A percentile compares a stretch with the other conserved stretches of the same genome.
Conservation (phyloP, 768 basidiomycete genomes). For the Hygrocybe coccinea region DNA sequence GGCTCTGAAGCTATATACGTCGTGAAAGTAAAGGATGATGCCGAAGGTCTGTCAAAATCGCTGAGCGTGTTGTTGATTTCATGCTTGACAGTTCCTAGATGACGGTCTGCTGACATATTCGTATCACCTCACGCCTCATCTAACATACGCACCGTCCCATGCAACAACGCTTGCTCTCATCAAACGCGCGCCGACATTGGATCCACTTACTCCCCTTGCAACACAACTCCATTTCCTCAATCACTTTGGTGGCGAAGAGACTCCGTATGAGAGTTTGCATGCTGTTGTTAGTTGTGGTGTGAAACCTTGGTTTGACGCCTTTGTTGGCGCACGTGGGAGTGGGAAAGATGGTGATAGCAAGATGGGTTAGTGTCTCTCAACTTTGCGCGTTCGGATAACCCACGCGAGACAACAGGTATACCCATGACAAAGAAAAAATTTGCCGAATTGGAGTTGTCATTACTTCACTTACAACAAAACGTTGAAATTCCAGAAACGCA, state of each 20-base stretch:
- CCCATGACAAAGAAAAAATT: constrained; percentile 99
- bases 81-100: constrained; percentile 38
- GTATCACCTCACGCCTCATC: constrained; percentile 65
- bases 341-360: constrained; percentile 76
- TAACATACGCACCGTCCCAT: constrained; percentile 76
- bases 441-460: constrained; percentile 90
- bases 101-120: constrained; percentile 58
- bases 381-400: not conserved
- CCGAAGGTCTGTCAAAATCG: constrained; percentile 52
- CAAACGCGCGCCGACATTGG: constrained; percentile 82
- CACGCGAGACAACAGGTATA: constrained; percentile 48
- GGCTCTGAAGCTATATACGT: constrained; percentile 76
- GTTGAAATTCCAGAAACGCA: constrained; percentile 98
- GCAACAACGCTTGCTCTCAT: constrained; percentile 89
- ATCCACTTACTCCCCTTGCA: constrained; percentile 73
- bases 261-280: constrained; percentile 93
- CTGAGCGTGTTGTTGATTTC: constrained; percentile 8
- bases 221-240: constrained; percentile 89
- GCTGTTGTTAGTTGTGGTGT: constrained; percentile 93
- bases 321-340: constrained; percentile 76
- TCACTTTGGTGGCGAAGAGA: constrained; percentile 81
- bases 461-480: constrained; percentile 95
- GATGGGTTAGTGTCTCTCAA: constrained; percentile 47
- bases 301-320: constrained; percentile 98
- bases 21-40: constrained; percentile 70